Base-by-base conservation (phyloP, 2,329 filamentous ascomycete genomes). In the Aspergillus sojae region DNA sequence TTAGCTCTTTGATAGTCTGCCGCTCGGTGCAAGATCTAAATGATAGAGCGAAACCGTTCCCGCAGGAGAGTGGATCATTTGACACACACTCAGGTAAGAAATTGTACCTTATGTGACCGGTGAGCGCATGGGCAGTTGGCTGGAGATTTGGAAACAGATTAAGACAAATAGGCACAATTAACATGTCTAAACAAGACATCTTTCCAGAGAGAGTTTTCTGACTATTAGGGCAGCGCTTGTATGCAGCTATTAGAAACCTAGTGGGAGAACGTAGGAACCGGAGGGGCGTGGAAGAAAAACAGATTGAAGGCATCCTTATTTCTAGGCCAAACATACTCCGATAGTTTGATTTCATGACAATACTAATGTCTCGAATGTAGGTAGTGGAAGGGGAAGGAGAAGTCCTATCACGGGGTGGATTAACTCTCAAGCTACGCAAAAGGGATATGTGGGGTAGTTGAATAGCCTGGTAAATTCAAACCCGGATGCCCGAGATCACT, bases 231-330 rank as follows among this genome's bases (percentile, higher is more conserved):
- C 7, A 41, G 39, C 5, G 12, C 3, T 41, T 41, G 3, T 14
- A n/a, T 9, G 16, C 16, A n/a, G 7, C 3, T 6, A n/a, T n/a
- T 9, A n/a, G 19, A 39, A 6, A 14, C 5, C 10, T 10, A 10
- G 36, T 41, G 9, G 9, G 19, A 9, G 39, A 16, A 6, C 6
- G 36, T 39, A 7, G 6, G 16, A n/a, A n/a, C 19, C 4, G 39
- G 6, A 9, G 19, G 3, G 16, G 19, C 3, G 3, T 6, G 16
- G 7, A n/a, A 9, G 16, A 2, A 1, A 41, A 3, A 0, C 2
- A 4, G 1, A 10, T 41, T 41, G 6, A n/a, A 19, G 39, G 16
- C 3, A 41, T n/a, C 3, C 3, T 9, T 19, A 14, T 1, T n/a
- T 19, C 19, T 41, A 41, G 3, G 4, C 7, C 16, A n/a, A 41